Conservation (phyloP, 148 eudicot species). For the Persicaria tinctoria region DNA sequence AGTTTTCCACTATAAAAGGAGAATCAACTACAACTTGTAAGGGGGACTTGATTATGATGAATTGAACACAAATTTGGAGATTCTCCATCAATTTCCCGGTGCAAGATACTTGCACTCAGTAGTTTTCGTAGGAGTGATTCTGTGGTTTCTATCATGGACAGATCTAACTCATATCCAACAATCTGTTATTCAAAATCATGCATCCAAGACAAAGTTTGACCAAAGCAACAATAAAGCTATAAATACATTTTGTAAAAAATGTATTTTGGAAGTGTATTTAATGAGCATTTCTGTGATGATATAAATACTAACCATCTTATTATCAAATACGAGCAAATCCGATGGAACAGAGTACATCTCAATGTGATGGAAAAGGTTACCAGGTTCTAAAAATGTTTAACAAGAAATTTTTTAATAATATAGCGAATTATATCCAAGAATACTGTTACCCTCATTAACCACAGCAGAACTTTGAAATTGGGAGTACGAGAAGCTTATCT, state of each 20-base stretch:
- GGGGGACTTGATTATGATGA: too few species aligned
- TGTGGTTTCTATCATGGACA: not conserved
- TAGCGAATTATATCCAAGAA: not conserved
- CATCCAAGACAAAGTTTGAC: not conserved
- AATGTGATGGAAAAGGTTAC: not conserved
- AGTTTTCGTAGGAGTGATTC: not conserved
- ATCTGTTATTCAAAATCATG: not conserved
- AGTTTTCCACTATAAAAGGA: too few species aligned
- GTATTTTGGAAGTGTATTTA: not conserved
- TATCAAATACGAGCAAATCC: not conserved
- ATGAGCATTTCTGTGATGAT: not conserved
- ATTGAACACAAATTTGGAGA: too few species aligned
- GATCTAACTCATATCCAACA: slow-evolving; percentile 3
- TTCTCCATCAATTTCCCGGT: too few species aligned
- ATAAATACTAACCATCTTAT: not conserved
- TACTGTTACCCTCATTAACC: not conserved
- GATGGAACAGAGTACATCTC: not conserved
- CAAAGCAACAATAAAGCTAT: not conserved
- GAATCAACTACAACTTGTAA: too few species aligned
- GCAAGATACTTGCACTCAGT: not conserved
- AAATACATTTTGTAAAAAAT: not conserved
- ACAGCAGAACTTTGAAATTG: not conserved
- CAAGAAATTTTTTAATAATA: not conserved
- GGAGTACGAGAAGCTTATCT: not conserved
- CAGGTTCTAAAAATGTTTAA: not conserved